A percentile compares a stretch with the other conserved stretches of the same genome.
Conservation (phyloP, 192 early-diverging fungal genomes). For the Linnemannia exigua region DNA sequence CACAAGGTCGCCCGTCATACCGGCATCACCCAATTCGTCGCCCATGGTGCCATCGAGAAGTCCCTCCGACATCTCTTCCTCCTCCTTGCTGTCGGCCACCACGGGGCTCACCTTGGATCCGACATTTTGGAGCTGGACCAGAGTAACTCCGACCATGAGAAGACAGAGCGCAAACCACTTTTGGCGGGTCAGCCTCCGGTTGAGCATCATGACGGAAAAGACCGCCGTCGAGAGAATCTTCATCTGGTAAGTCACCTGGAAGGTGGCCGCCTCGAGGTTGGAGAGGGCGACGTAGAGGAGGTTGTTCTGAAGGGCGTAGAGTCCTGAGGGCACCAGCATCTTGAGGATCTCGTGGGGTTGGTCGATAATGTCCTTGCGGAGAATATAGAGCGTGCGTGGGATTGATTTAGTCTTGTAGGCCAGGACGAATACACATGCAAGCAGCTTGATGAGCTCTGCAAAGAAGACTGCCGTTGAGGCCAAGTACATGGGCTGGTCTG, state of each 20-base stretch:
- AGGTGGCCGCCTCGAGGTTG: slow-evolving; percentile 87
- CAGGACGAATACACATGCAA: slow-evolving; percentile 66
- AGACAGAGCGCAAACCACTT: slow-evolving; percentile 85
- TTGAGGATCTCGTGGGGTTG: slow-evolving; percentile 79
- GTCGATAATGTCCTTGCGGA: slow-evolving; percentile 68
- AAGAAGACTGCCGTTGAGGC: slow-evolving; percentile 94
- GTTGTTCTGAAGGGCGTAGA: slow-evolving; percentile 91
- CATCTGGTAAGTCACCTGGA: slow-evolving; percentile 93
- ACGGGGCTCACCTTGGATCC: slow-evolving; percentile 11
- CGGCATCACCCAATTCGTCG: slow-evolving; percentile 6
- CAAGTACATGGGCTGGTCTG: slow-evolving; percentile 79
- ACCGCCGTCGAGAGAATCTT: slow-evolving; percentile 92
- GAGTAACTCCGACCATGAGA: slow-evolving; percentile 83
- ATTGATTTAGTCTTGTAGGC: slow-evolving; percentile 61
- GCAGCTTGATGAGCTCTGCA: slow-evolving; percentile 88
- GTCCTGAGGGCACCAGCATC: slow-evolving; percentile 83
- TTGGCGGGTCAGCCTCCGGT: slow-evolving; percentile 65
- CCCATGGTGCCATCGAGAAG: slow-evolving; percentile 20
- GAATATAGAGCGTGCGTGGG: slow-evolving; percentile 51
- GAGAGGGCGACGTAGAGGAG: slow-evolving; percentile 85
- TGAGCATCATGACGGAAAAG: slow-evolving; percentile 86
- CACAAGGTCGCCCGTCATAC: not conserved
- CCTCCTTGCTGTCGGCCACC: slow-evolving; percentile 31
- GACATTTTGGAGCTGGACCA: slow-evolving; percentile 81
- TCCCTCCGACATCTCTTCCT: slow-evolving; percentile 40